Evolutionary conservation across 2,329 filamentous ascomycete species (phyloP), one percentile per base, ranked within the genome.

Genomic region (Ophiostoma himal-ulmi): DNA sequence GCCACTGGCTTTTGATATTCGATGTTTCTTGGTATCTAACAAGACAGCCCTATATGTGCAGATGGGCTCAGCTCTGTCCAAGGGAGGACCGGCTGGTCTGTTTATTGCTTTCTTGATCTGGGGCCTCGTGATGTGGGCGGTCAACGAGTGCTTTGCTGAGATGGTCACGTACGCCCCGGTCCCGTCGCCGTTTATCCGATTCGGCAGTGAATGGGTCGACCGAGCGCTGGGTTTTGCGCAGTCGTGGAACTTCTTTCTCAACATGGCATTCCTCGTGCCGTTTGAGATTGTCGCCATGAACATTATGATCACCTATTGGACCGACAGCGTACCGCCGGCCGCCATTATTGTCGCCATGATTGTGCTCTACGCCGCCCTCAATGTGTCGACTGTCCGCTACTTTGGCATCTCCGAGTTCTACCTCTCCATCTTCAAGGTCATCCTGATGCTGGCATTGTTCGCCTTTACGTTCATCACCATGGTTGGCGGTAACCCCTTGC

Each of bases 131-230:
- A 86, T 89, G 73, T 82, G 89, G 34, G 83, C 84, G 67, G 81
- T 89, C 66, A 89, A 78, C 71, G 73, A 77, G 65, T 77, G 76
- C 76, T 86, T 91, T 80, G 88, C 89, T 14, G 91, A 93, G 77
- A 92, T 93, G 89, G 90, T 91, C 8, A 91, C 89, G 0, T 92
- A 90, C 73, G 81, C 92, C 2, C 91, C 91, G 8, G 91, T 93
- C 69, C 91, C 89, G 0, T 92, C 89, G 57, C 90, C 90, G 0
- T 93, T 94, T 77, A 91, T 93, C 76, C 88, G 89, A 36, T 92
- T 93, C 75, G 91, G 69, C 67, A 65, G 72, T 34, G 69, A 71
- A 2, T 74, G 68, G 69, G 82, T 83, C 52, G 81, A 83, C 70
- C 78, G 80, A 52, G 80, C 81, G 0, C 76, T 82, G 10, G 82